Evolutionary conservation across 2,329 filamentous ascomycete species (phyloP).

Genomic region (Colletotrichum zoysiae): DNA sequence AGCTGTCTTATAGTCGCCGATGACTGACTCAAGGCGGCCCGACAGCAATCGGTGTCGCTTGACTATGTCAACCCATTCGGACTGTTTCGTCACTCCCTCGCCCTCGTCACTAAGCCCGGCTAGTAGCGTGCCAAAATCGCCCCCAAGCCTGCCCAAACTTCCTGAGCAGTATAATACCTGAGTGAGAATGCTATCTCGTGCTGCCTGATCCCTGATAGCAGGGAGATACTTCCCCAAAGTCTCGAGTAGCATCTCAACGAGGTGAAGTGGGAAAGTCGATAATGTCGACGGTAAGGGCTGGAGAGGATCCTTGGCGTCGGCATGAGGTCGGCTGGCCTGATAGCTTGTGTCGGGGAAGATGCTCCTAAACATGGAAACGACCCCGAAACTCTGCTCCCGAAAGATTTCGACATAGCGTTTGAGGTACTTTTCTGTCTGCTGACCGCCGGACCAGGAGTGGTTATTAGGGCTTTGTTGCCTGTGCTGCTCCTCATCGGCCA

Average conservation of each 20-base stretch:
- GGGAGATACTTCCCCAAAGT: constrained; percentile 83
- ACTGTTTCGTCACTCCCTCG: constrained; percentile 28
- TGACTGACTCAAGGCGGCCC: constrained; percentile 79
- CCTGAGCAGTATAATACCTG: constrained; percentile 95
- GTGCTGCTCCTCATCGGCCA: constrained; percentile 86
- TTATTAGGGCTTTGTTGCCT: constrained; percentile 58
- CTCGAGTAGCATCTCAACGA: constrained; percentile 84
- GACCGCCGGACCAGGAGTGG: constrained; percentile 74
- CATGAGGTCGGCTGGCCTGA: constrained; percentile 16
- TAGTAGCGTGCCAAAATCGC: constrained; percentile 91
- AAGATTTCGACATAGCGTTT: constrained; percentile 98
- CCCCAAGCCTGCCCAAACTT: constrained; percentile 88
- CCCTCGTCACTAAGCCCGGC: constrained; percentile 64
- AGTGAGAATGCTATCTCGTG: constrained; percentile 88
- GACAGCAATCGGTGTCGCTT: constrained; percentile 89
- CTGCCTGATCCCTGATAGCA: constrained; percentile 82
- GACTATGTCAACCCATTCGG: constrained; percentile 89
- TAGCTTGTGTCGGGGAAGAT: constrained; percentile 76
- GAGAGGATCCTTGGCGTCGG: constrained; percentile 56
- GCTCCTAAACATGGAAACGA: constrained; percentile 93
- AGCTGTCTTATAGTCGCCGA: constrained; percentile 63
- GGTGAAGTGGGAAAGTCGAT: constrained; percentile 85
- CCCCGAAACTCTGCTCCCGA: constrained; percentile 95
- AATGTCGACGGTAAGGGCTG: constrained; percentile 79
- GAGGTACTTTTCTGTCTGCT: constrained; percentile 93